These are phyloP conservation scores for Suillus fuscotomentosus DNA, from an alignment of 768 basidiomycete species.

Conservation along the genomic window DNA sequence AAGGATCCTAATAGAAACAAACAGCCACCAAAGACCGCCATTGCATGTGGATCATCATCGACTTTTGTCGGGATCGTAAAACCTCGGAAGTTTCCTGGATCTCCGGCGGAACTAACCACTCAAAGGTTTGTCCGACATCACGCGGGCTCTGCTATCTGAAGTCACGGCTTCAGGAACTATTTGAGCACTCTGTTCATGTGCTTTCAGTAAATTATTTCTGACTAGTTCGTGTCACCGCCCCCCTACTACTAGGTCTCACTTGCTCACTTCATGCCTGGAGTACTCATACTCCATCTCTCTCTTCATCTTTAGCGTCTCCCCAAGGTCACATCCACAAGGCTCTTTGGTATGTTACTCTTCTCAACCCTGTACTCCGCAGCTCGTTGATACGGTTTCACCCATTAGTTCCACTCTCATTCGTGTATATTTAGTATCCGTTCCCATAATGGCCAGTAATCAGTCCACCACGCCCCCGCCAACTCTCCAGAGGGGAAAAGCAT, in stretches of 20 bases:
- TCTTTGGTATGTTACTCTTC: constrained; percentile 11
- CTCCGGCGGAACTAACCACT: constrained; percentile 9
- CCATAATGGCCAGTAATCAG: constrained; percentile 35
- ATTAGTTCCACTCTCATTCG: constrained; percentile 21
- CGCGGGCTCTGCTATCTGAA: constrained; percentile 13
- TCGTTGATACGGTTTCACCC: constrained; percentile 6
- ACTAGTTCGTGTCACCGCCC: constrained; percentile 5
- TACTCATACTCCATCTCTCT: constrained; percentile 23
- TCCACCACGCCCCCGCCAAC: constrained; percentile 34
- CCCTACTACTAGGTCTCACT: not conserved
- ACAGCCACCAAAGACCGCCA: constrained; percentile 25
- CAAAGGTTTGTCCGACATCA: constrained; percentile 26
- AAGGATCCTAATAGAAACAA: constrained; percentile 29
- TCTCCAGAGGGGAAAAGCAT: constrained; percentile 68
- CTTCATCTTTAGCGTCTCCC: constrained; percentile 1
- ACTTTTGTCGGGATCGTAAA: constrained; percentile 1
- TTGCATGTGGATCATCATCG: constrained; percentile 5
- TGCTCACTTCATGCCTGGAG: constrained; percentile 27
- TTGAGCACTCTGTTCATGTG: constrained; percentile 28
- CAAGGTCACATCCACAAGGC: constrained; percentile 6
- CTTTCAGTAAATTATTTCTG: constrained; percentile 29
- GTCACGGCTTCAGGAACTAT: constrained; percentile 27
- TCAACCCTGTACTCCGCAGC: constrained; percentile 2
- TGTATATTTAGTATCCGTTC: constrained; percentile 36
- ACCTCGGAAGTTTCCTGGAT: constrained; percentile 14